Base-by-base conservation (phyloP, 2,329 filamentous ascomycete genomes). In the Trichoderma polysporum region DNA sequence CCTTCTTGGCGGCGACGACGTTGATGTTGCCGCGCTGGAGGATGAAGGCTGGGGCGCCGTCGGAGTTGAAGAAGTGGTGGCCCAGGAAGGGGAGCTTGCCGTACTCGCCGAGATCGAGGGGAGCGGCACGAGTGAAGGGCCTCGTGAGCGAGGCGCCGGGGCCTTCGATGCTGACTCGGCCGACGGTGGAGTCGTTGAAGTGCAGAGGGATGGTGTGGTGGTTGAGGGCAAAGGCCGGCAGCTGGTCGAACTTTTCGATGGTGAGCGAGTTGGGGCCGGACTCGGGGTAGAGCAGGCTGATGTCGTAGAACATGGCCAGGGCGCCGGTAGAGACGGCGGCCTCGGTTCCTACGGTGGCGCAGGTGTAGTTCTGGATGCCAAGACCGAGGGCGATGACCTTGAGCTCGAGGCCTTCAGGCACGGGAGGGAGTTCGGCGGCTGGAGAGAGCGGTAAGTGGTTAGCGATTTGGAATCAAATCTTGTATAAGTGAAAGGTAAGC, bases 361-460 rank as follows among this genome's bases (percentile, higher is more conserved):
- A 91, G 41, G 86, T 88, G 81, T 91, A 91, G 83, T 91, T 91
- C 73, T 91, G 88, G 72, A 88, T 85, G 66, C 88, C 88, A 71
- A 88, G 84, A 71, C 88, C 88, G 49, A 91, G 78, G 66, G 82
- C 83, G 69, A 91, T 84, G 78, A 83, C 79, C 74, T 85, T 83
- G 41, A 88, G 78, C 5, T 75, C 74, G 50, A 80, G 72, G 69
- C 73, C 73, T 10, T 77, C 68, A 2, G 82, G 70, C 1, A 81
- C 81, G 4, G 76, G 68, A n/a, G 80, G 75, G 31, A 88, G 83
- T 60, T 86, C 79, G 27, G 72, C 73, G 41, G 75, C 80, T 83
- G 58, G 5, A 12, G 1, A 22, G 22, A 6, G n/a, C 4, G 15
- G n/a, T 9, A 37, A 25, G n/a, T n/a, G n/a, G n/a, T n/a, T n/a